Evolutionary conservation across 2,329 filamentous ascomycete species (phyloP), one percentile per base, ranked within the genome.

Genomic region (Cladosporium velox): DNA sequence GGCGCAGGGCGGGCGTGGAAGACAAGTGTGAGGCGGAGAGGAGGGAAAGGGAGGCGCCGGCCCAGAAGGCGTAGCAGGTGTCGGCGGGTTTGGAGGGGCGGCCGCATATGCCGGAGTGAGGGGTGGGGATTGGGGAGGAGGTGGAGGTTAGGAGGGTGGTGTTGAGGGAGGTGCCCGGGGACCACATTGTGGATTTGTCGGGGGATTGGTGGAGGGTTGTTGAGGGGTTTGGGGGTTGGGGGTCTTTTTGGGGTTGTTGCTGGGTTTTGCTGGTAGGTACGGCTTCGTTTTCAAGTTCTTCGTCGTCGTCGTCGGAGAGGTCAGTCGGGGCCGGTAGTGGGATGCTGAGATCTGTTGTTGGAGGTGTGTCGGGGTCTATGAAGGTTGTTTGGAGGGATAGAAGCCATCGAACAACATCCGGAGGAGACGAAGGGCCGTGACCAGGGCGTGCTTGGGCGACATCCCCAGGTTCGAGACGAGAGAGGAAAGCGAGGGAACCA

Each of bases 41-140:
- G 12, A 74, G 72, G 60, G 74, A 67, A 34, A 72, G 76, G 60
- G 92, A 87, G 1, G 87, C 92, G 4, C 85, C 85, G 0, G 91
- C 92, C 95, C 95, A 99, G 83, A 94, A 99, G 26, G 88, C 90
- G 78, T 99, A 99, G 79, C 95, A 99, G 0, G 95, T 98, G 79
- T 99, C 95, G 11, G 91, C 91, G 58, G 89, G 85, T 78, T 99
- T 99, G 81, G 97, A 97, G 76, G 87, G 88, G 59, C 95, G 88
- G 30, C 95, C 95, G 73, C 96, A 97, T 79, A 96, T 93, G 11
- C 93, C 95, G 1, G 92, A 72, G 55, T 21, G 63, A 59, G 21
- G 66, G 57, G 59, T 26, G 11, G 55, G 34, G 21, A 18, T 21
- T 1, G 55, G 12, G 21, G 28, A 12, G 65, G 14, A 73, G 70